These are phyloP conservation scores for Corylus americana DNA, from an alignment of 306 rosid genomes.

Conservation along the genomic window DNA sequence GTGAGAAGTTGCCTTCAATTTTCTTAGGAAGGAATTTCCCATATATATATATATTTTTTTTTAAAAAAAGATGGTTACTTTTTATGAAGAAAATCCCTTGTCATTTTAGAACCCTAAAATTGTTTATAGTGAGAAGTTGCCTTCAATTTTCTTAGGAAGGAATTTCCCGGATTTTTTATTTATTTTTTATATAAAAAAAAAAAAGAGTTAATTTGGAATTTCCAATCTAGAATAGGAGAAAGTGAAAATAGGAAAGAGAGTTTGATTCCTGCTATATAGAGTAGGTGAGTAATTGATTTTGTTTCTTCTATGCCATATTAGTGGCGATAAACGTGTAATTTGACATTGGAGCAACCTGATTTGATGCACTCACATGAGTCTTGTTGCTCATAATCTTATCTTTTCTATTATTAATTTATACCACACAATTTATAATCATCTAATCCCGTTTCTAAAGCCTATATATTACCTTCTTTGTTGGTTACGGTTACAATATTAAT, in stretches of 20 bases:
- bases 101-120: background rate
- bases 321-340: background rate
- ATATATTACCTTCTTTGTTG: too few relatives aligned
- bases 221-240: background rate
- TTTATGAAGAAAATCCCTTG: background rate
- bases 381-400: conserved; percentile 2
- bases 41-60: too few relatives aligned
- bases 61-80: background rate
- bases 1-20: background rate
- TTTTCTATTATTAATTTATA: background rate
- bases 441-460: too few relatives aligned
- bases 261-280: background rate
- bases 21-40: too few relatives aligned
- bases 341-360: conserved; percentile 35
- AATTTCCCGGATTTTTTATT: too few relatives aligned
- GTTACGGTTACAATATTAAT: background rate
- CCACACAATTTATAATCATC: background rate
- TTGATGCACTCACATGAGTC: conserved; percentile 32
- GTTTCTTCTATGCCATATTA: background rate
- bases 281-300: background rate
- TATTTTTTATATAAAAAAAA: background rate
- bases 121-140: background rate
- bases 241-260: background rate
- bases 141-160: background rate
- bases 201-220: background rate